Base-by-base conservation (phyloP, 139 green algal species). In the Coelastrella sp. region DNA sequence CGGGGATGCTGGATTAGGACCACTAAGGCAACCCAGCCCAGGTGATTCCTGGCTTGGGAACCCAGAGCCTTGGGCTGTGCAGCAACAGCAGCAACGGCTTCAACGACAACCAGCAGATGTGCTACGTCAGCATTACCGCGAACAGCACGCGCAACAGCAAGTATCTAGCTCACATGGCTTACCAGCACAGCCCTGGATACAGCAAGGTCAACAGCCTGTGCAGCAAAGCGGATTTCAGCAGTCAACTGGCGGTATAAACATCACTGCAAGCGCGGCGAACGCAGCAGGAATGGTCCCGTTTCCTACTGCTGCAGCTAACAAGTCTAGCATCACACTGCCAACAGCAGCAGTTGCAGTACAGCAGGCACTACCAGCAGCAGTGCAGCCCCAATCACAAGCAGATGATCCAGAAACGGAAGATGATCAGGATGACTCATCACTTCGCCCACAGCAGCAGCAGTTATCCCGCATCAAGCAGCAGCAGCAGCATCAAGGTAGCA, bases 321-420 rank as follows among this genome's bases (percentile, higher is more conserved):
- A n/a, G n/a, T n/a, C n/a, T n/a, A n/a, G n/a, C n/a, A n/a, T n/a
- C n/a, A n/a, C n/a, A n/a, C n/a, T n/a, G n/a, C n/a, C 62, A 71
- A 30, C 62, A 71, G 62, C 62, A 71, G 62, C 62, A 71, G 62
- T n/a, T n/a, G n/a, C n/a, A 9, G n/a, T 32, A 30, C 62, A 71
- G 62, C 62, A 71, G 62, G 19, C 62, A 71, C 27, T 41, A 30
- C 62, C 40, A 38, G 41, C 71, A 62, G 41, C n/a, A 62, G n/a
- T n/a, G 11, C 41, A 62, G 41, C 38, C n/a, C 62, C 15, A 30
- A 53, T 41, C n/a, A 62, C 7, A 11, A 62, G 41, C 32, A 63
- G 25, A 25, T 40, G 34, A 38, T 2, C 30, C 27, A 34, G 17
- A 13, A 62, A 27, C 71, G 13, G 71, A 13, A 41, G 40, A n/a